Conservation (phyloP, 208 protist genomes). For the Phytomonas sp. region DNA sequence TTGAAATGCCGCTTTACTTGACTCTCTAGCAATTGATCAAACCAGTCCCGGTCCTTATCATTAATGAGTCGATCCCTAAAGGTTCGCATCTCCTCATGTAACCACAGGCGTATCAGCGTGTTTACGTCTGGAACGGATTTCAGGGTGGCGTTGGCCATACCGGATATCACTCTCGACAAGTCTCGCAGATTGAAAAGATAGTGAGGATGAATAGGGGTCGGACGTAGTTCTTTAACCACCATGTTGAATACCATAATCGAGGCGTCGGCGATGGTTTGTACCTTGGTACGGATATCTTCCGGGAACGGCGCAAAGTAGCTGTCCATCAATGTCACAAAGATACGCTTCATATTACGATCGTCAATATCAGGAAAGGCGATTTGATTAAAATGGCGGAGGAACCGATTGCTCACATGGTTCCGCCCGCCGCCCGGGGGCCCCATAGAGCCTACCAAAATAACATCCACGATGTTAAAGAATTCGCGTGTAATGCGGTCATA, state of each 20-base stretch:
- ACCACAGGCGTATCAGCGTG: conserved; percentile 88
- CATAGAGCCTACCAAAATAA: conserved; percentile 93
- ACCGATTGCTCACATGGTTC: conserved; percentile 93
- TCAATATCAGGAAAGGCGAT: conserved; percentile 95
- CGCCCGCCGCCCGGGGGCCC: conserved; percentile 95
- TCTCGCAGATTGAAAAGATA: conserved; percentile 99
- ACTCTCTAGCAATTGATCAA: conserved; percentile 78
- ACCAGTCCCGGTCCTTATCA: conserved; percentile 85
- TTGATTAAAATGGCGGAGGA: conserved; percentile 98
- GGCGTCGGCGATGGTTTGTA: conserved; percentile 76
- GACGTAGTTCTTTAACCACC: conserved; percentile 91
- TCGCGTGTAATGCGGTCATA: conserved; percentile 94
- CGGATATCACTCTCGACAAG: conserved; percentile 95
- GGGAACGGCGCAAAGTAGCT: conserved; percentile 87
- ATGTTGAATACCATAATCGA: conserved; percentile 95
- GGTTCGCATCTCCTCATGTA: conserved; percentile 94
- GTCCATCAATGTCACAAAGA: conserved; percentile 95
- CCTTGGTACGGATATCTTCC: conserved; percentile 72
- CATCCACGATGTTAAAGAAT: conserved; percentile 94
- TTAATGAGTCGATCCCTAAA: conserved; percentile 93
- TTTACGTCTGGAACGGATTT: conserved; percentile 40
- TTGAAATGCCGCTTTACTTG: conserved; percentile 83
- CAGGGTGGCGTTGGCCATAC: conserved; percentile 84
- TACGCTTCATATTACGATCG: conserved; percentile 91
- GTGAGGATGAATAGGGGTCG: conserved; percentile 96